phyloP scores from a whole-genome alignment of 768 basidiomycete genomes.

The Pholiota conissans region DNA sequence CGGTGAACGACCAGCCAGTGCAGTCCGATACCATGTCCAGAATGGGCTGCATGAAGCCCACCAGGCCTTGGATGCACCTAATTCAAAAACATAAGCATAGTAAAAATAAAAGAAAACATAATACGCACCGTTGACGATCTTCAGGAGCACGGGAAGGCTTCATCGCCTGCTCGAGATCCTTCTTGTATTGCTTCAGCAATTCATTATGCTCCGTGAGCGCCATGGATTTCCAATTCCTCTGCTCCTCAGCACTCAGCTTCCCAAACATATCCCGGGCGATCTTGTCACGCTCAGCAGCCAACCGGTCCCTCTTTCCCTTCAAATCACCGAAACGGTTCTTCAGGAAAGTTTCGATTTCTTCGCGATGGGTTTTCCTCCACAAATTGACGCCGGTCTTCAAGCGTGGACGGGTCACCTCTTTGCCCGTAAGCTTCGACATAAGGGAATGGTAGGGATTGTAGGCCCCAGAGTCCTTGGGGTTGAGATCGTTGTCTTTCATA shows the following conservation, averaged over 20 bases:
- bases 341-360: background rate
- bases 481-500: background rate
- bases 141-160: background rate
- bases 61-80: slow-evolving; percentile 8
- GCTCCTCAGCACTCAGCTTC: background rate
- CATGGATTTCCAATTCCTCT: background rate
- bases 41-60: slow-evolving; percentile 7
- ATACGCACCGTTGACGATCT: slow-evolving; percentile 7
- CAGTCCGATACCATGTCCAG: slow-evolving; percentile 8
- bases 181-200: background rate
- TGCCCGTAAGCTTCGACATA: background rate
- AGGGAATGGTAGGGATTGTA: background rate
- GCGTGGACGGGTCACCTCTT: background rate
- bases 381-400: slow-evolving; percentile 1
- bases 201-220: background rate
- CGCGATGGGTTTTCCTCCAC: slow-evolving; percentile 3
- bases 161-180: background rate
- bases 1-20: slow-evolving; percentile 6
- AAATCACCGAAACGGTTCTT: too few relatives aligned
- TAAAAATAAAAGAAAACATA: background rate
- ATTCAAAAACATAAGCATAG: background rate
- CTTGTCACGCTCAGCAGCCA: too few relatives aligned
- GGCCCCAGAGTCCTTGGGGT: background rate
- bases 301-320: too few relatives aligned
- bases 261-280: too few relatives aligned